These are phyloP conservation scores for Aspergillus mulundensis DNA, from an alignment of 495 filamentous ascomycete genomes.

Conservation along the genomic window DNA sequence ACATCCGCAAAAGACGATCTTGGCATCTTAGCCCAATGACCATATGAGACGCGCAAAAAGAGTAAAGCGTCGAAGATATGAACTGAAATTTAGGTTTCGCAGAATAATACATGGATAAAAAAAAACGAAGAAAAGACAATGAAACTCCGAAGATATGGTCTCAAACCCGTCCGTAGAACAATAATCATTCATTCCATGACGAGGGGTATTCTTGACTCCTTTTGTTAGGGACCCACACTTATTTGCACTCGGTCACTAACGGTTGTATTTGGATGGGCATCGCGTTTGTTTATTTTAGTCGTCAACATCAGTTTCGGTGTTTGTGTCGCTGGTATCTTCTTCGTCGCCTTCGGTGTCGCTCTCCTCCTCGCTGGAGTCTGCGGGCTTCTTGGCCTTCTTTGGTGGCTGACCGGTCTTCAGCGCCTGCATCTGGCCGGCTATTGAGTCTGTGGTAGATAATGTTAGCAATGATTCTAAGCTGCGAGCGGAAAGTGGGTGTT, in stretches of 20 bases:
- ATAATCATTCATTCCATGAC: too few species aligned
- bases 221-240: not conserved
- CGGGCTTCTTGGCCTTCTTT: slow-evolving; percentile 54
- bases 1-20: too few species aligned
- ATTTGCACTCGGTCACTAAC: not conserved
- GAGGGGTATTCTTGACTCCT: not conserved
- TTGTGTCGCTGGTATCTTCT: slow-evolving; percentile 70
- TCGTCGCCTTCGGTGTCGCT: slow-evolving; percentile 87
- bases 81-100: not conserved
- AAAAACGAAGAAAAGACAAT: not conserved
- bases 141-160: not conserved
- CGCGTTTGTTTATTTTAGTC: slow-evolving; percentile 24
- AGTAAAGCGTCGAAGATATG: not conserved
- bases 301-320: slow-evolving; percentile 74
- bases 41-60: too few species aligned
- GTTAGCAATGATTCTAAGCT: slow-evolving; percentile 21
- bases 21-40: too few species aligned
- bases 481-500: not conserved
- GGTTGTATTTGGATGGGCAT: not conserved
- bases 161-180: too few species aligned
- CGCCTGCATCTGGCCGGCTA: slow-evolving; percentile 92
- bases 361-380: slow-evolving; percentile 65
- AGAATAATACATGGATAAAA: not conserved
- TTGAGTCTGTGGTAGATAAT: slow-evolving; percentile 60
- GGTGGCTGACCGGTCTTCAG: slow-evolving; percentile 67